Base-by-base conservation (phyloP, 2,329 filamentous ascomycete genomes). In the Amylocarpus encephaloides region DNA sequence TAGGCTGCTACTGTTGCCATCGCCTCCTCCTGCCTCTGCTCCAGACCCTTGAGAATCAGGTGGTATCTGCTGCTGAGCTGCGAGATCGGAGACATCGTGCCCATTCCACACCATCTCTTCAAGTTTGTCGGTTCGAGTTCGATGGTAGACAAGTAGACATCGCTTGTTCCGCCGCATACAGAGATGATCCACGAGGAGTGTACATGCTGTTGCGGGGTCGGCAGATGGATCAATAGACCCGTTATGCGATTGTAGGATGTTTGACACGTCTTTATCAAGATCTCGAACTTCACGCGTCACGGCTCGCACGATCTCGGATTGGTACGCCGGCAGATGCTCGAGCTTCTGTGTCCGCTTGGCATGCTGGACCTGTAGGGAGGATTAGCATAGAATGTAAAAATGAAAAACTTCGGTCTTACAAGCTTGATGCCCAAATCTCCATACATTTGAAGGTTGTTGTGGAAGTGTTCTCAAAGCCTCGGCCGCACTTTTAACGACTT, bases 91-190 rank as follows among this genome's bases (percentile, higher is more conserved):
- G 12, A 96, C 78, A 64, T 97, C 93, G 10, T 83, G 77, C 1
- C 92, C 93, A 54, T 81, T 86, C 93, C 93, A 98, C 53, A 91
- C 92, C 64, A 95, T 83, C 66, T 92, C 87, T 65, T 97, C 93
- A 7, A 98, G 75, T 68, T 94, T 95, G 65, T 96, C 88, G 2
- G 88, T 86, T 45, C 93, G 82, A 15, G 89, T 91, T 30, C 87
- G 83, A 67, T 98, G 93, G 66, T 98, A 98, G 3, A 92, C 91
- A 6, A 98, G 79, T 16, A 98, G 76, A 64, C 93, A 98, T 39
- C 93, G 85, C 69, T 98, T 98, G 69, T 98, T 95, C 49, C 93
- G 80, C 43, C 93, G 84, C 86, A 97, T 96, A 59, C 88, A 90
- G 10, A 98, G 74, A 66, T 98, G 92, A 67, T 96, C 88, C 54